Evolutionary conservation across 176 grass and related monocot genomes (phyloP).

Genomic region (Oryza meridionalis): DNA sequence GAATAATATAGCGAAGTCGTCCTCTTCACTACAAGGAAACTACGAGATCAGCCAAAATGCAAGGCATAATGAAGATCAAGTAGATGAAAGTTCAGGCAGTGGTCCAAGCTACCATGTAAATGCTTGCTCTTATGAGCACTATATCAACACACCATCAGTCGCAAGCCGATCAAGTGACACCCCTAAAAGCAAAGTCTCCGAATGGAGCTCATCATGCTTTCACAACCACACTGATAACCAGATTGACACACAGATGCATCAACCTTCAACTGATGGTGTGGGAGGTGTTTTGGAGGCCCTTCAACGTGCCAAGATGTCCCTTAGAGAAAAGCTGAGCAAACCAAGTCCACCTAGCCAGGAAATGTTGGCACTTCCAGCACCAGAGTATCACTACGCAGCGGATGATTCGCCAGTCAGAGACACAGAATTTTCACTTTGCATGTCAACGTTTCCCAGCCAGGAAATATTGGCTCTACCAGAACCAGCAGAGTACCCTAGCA

Average conservation of each 20-base stretch:
- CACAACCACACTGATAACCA: constrained; percentile 60
- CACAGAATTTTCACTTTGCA: constrained; percentile 44
- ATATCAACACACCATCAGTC: constrained; percentile 45
- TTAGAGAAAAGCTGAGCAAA: constrained; percentile 62
- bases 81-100: constrained; percentile 52
- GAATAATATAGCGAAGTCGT: constrained; percentile 37
- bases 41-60: constrained; percentile 28
- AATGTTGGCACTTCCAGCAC: constrained; percentile 48
- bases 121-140: constrained; percentile 26
- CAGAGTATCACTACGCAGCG: constrained; percentile 19
- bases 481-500: constrained; percentile 26
- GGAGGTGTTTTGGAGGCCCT: constrained; percentile 82
- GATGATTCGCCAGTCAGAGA: constrained; percentile 35
- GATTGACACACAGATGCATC: constrained; percentile 48
- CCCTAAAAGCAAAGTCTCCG: constrained; percentile 53
- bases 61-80: constrained; percentile 22
- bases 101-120: constrained; percentile 50
- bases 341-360: constrained; percentile 39
- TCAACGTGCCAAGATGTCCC: constrained; percentile 72
- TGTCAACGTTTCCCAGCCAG: constrained; percentile 30
- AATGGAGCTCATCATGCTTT: constrained; percentile 58
- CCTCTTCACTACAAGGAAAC: constrained; percentile 31
- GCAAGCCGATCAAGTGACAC: constrained; percentile 54
- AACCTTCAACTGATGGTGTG: constrained; percentile 48
- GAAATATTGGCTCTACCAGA: constrained; percentile 42